A percentile compares a stretch with the other conserved stretches of the same genome.
phyloP scores from a whole-genome alignment of 1,284 basidiomycete genomes.

The Erythrobasidium hasegawianum region DNA sequence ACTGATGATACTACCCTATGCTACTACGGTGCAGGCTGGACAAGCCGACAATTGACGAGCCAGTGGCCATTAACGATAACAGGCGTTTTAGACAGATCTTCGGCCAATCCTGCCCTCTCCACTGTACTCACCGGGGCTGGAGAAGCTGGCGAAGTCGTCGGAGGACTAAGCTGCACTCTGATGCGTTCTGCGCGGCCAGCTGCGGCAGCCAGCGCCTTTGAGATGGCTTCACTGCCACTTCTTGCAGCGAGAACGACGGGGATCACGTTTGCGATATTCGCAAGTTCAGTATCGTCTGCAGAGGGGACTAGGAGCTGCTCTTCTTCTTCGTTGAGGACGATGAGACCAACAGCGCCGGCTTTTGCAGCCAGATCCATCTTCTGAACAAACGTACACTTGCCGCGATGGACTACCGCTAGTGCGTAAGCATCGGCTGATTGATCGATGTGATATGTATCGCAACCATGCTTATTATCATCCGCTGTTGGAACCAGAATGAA shows the following conservation, averaged over 20 bases:
- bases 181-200: background rate
- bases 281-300: conserved; percentile 29
- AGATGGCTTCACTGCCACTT: conserved; percentile 3
- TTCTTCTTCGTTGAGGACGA: conserved; percentile 38
- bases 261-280: background rate
- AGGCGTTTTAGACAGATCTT: conserved; percentile 21
- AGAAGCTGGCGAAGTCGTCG: background rate
- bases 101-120: background rate
- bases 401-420: conserved; percentile 39
- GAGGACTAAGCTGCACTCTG: background rate
- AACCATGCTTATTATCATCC: conserved; percentile 1
- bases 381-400: conserved; percentile 41
- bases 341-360: conserved; percentile 39
- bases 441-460: background rate
- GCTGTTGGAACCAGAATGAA: conserved; percentile 1
- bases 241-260: conserved; percentile 18
- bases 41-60: conserved; percentile 26
- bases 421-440: background rate
- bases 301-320: conserved; percentile 36
- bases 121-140: background rate
- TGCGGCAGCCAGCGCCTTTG: background rate
- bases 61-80: conserved; percentile 28
- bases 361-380: conserved; percentile 40
- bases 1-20: background rate
- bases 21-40: conserved; percentile 1